Base-by-base conservation (phyloP, 2,329 filamentous ascomycete genomes). In the Diaporthe amygdali region DNA sequence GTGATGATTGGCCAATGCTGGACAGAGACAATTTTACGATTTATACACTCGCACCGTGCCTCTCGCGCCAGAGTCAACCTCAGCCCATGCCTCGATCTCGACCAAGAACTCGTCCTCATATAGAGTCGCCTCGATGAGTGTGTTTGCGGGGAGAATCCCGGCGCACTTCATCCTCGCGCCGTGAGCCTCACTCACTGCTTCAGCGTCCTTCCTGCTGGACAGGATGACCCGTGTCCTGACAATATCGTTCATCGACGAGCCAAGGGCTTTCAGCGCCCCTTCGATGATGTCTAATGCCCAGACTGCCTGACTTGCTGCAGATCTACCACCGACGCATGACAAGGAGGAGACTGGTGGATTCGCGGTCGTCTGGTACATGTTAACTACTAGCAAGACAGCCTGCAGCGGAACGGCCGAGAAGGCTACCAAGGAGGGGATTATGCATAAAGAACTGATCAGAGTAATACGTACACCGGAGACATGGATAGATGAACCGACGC, bases 211-310 rank as follows among this genome's bases (percentile, higher is more conserved):
- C 22, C 73, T 68, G 27, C 75, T 68, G 25, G 70, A 75, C 15
- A 80, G 66, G 32, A 79, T 75, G 37, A 80, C 55, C 20, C 78
- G 69, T 6, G 77, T 80, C 2, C 78, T 72, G 17, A 78, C 76
- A 1, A 79, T 66, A 67, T 79, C 78, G 0, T 74, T 68, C 52
- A 79, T 72, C 2, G 72, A 73, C 2, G 75, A 75, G 4, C 78
- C 78, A 3, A 80, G 73, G 4, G 68, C 71, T 63, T 77, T 77
- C 17, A 80, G 9, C 4, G 78, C 74, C 5, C 72, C 68, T 22
- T 56, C 71, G 27, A 80, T 77, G 9, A 79, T 79, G 52, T 80
- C 79, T 0, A 80, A 70, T 12, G 75, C 72, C 37, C 74, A 74
- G 2, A 79, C 76, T 10, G 77, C 75, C 72, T 80, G 79, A 27